These are phyloP conservation scores for Flueggea neowawraea DNA, from an alignment of 441 rosid genomes.

Conservation along the genomic window DNA sequence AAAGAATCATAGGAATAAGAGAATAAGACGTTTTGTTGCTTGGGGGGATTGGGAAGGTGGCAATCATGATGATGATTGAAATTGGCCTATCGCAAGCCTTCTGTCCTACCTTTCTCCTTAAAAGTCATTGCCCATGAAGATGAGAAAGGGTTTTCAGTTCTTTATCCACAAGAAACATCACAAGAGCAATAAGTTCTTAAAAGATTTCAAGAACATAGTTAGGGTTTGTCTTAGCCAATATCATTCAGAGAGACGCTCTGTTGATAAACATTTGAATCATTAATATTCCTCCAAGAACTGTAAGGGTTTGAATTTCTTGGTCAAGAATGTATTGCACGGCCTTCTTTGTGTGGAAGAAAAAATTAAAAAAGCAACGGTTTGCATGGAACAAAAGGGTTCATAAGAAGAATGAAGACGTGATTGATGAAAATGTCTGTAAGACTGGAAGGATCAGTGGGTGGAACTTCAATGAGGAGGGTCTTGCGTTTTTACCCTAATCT, in stretches of 20 bases:
- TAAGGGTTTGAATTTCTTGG: conserved; percentile 51
- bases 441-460: conserved; percentile 86
- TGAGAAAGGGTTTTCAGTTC: conserved; percentile 65
- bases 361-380: conserved; percentile 32
- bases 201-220: conserved; percentile 76
- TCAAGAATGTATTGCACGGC: conserved; percentile 50
- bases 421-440: conserved; percentile 8
- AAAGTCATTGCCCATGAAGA: conserved; percentile 71
- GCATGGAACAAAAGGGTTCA: conserved; percentile 16
- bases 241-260: conserved; percentile 65
- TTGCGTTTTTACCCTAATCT: conserved; percentile 32
- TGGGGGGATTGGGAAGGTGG: no score
- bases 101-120: conserved; percentile 80
- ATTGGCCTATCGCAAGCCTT: conserved; percentile 76
- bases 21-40: background rate
- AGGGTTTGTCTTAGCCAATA: conserved; percentile 75
- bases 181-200: conserved; percentile 55
- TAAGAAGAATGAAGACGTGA: background rate
- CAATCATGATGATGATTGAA: conserved; percentile 25
- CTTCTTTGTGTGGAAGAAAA: conserved; percentile 64
- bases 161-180: conserved; percentile 49
- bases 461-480: conserved; percentile 72
- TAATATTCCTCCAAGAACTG: conserved; percentile 65
- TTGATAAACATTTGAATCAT: conserved; percentile 70
- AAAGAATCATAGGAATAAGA: conserved; percentile 29